These are phyloP conservation scores for Priceomyces carsonii DNA, from an alignment of 805 yeast genomes.

Conservation along the genomic window DNA sequence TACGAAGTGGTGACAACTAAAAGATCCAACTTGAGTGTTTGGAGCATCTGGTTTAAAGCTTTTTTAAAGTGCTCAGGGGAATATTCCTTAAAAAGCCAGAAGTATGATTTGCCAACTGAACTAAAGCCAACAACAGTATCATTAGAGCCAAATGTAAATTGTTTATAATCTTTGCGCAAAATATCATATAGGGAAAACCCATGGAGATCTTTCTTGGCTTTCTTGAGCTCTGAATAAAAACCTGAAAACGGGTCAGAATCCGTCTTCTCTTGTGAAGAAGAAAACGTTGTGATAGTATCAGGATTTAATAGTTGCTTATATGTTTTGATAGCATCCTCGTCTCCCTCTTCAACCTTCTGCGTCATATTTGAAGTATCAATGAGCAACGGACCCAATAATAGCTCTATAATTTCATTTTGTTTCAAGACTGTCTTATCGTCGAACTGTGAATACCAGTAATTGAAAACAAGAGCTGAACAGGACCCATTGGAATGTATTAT, in stretches of 20 bases:
- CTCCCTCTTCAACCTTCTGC: constrained; percentile 62
- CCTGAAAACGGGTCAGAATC: background rate
- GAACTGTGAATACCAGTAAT: constrained; percentile 49
- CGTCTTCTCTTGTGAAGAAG: background rate
- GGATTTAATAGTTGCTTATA: constrained; percentile 30
- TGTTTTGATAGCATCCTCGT: constrained; percentile 42
- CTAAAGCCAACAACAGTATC: constrained; percentile 64
- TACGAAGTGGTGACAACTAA: constrained; percentile 41
- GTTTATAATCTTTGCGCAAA: constrained; percentile 82
- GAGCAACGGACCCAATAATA: constrained; percentile 67
- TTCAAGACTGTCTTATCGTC: constrained; percentile 14
- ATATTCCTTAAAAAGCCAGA: constrained; percentile 46
- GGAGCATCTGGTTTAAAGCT: constrained; percentile 20
- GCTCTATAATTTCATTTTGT: constrained; percentile 37
- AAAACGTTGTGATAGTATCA: background rate
- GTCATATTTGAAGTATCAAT: constrained; percentile 75
- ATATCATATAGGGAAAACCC: constrained; percentile 64
- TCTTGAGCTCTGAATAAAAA: constrained; percentile 24
- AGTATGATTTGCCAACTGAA: constrained; percentile 65
- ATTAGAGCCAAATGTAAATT: constrained; percentile 47
- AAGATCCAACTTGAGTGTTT: constrained; percentile 24
- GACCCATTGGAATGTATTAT: constrained; percentile 68
- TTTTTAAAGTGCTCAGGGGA: constrained; percentile 20
- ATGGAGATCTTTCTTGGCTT: constrained; percentile 60
- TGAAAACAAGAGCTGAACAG: constrained; percentile 73